Evolutionary conservation across 176 grass and related monocot genomes (phyloP).

Genomic region (Dactylis glomerata): DNA sequence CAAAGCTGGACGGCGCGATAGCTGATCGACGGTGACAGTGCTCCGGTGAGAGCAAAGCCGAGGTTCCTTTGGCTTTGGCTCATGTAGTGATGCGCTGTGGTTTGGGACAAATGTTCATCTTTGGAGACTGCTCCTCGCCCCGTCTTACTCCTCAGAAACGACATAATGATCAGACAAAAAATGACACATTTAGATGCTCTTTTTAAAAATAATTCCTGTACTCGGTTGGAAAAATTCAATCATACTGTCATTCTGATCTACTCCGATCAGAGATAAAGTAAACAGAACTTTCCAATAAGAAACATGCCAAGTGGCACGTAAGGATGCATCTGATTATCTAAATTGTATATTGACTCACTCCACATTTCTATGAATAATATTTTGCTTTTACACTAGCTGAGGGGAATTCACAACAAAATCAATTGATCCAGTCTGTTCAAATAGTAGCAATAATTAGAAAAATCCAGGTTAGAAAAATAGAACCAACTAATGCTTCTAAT

Average conservation of each 20-base stretch:
- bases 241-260: background rate
- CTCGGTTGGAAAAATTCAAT: background rate
- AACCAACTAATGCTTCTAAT: slow-evolving; percentile 10
- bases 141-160: background rate
- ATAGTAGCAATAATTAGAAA: slow-evolving; percentile 5
- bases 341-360: background rate
- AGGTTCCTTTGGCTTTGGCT: background rate
- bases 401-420: slow-evolving; percentile 13
- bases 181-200: background rate
- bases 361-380: background rate
- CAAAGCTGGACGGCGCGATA: background rate
- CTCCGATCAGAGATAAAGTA: too few relatives aligned
- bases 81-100: background rate
- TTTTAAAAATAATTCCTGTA: background rate
- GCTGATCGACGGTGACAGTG: background rate
- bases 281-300: background rate
- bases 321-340: too few relatives aligned
- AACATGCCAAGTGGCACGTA: background rate
- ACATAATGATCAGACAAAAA: background rate
- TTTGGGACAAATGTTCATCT: slow-evolving; percentile 41
- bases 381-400: background rate
- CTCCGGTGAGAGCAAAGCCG: slow-evolving; percentile 11
- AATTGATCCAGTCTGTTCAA: background rate
- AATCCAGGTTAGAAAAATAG: slow-evolving; percentile 15
- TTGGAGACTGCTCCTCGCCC: slow-evolving; percentile 31